Percentiles rank a stretch among this genome's conserved stretches.
Conservation (phyloP, 2,329 filamentous ascomycete genomes). For the Fusarium anguioides region DNA sequence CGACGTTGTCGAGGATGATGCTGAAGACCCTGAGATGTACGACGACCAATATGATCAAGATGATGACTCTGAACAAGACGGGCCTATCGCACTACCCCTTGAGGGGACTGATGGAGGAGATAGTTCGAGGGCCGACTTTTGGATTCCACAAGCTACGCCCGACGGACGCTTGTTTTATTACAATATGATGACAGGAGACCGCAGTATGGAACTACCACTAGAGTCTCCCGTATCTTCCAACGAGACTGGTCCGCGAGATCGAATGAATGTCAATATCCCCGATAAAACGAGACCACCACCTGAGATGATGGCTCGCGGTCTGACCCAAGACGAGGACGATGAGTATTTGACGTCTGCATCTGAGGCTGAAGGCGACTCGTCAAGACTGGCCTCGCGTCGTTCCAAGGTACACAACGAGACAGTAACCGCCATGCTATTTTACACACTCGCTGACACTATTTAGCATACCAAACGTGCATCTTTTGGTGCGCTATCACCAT, state of each 20-base stretch:
- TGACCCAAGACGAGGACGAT: constrained; percentile 86
- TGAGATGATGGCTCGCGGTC: constrained; percentile 88
- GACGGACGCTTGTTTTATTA: constrained; percentile 97
- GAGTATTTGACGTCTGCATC: constrained; percentile 87
- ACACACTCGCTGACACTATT: constrained; percentile 22
- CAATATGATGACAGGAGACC: constrained; percentile 96
- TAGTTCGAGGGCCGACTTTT: constrained; percentile 92
- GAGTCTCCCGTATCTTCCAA: constrained; percentile 85
- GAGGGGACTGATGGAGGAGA: constrained; percentile 72
- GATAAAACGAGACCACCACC: constrained; percentile 90
- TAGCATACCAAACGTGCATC: constrained; percentile 74
- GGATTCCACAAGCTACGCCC: constrained; percentile 96
- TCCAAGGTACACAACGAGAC: constrained; percentile 67
- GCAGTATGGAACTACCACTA: constrained; percentile 91
- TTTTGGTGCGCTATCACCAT: constrained; percentile 81
- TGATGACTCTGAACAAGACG: constrained; percentile 71
- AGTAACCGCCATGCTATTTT: neutral
- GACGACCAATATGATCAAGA: constrained; percentile 76
- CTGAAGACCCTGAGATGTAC: constrained; percentile 72
- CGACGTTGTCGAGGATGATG: constrained; percentile 70
- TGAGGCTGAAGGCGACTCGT: constrained; percentile 81
- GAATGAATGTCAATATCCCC: constrained; percentile 87
- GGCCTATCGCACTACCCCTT: constrained; percentile 70
- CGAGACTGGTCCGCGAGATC: constrained; percentile 88
- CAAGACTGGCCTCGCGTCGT: constrained; percentile 73